Evolutionary conservation across 2,329 filamentous ascomycete species (phyloP).

Genomic region (Ophiostoma piceae): DNA sequence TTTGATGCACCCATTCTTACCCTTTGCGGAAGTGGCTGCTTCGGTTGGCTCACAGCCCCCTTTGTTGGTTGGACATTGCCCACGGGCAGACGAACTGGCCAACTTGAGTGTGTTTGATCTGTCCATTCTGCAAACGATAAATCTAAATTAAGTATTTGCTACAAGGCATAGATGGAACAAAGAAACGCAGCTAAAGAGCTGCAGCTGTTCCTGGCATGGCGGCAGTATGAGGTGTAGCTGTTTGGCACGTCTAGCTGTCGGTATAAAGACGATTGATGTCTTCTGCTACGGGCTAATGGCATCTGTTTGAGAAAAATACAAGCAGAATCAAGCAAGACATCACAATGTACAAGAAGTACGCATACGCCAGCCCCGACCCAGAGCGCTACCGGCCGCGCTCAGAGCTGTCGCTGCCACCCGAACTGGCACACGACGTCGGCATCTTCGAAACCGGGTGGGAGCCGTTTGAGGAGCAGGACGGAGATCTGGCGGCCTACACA

Average conservation of each 20-base stretch:
- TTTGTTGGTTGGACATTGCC: not conserved
- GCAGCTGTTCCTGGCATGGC: not conserved
- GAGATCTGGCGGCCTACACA: not conserved
- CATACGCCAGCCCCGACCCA: constrained; percentile 20
- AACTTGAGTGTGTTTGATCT: not conserved
- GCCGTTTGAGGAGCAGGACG: constrained; percentile 17
- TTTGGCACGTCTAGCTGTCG: not conserved
- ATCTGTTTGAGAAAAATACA: too few species aligned
- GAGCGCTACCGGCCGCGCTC: constrained; percentile 12
- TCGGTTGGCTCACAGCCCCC: constrained; percentile 2
- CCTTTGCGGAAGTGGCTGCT: constrained; percentile 10
- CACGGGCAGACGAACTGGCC: not conserved
- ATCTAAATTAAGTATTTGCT: not conserved
- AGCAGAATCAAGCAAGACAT: not conserved
- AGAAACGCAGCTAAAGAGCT: not conserved
- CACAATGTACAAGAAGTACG: not conserved
- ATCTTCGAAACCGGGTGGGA: constrained; percentile 25
- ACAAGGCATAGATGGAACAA: not conserved
- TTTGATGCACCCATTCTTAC: not conserved
- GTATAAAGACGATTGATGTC: not conserved
- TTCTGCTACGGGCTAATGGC: not conserved
- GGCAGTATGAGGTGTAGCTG: not conserved
- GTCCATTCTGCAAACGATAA: not conserved
- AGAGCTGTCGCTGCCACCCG: not conserved
- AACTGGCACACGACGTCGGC: constrained; percentile 18